These are phyloP conservation scores for Xenosphaeropsis pyriputrescens DNA, from an alignment of 2,329 filamentous ascomycete genomes.

Conservation along the genomic window DNA sequence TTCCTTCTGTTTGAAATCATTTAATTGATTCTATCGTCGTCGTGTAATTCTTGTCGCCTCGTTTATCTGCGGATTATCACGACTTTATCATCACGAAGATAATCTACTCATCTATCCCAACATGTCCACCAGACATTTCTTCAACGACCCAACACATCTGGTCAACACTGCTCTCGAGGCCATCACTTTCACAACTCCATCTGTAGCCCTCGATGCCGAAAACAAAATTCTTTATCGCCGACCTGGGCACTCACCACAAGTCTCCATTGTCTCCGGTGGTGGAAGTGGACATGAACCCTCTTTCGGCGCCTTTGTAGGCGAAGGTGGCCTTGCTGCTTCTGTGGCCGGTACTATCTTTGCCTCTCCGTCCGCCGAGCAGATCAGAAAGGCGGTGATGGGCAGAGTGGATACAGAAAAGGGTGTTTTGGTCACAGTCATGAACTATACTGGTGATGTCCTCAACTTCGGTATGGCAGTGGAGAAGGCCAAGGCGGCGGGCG, in stretches of 20 bases:
- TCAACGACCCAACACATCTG: constrained; percentile 68
- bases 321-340: constrained; percentile 64
- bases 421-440: constrained; percentile 86
- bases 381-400: constrained; percentile 59
- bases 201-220: constrained; percentile 58
- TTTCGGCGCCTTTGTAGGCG: constrained; percentile 74
- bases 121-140: constrained; percentile 67
- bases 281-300: constrained; percentile 84
- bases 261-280: constrained; percentile 77
- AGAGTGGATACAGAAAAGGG: constrained; percentile 59
- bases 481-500: constrained; percentile 69
- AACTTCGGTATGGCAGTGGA: constrained; percentile 92
- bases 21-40: no score
- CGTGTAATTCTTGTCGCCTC: no score
- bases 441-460: constrained; percentile 80
- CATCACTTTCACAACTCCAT: constrained; percentile 73
- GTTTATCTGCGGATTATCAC: no score
- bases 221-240: constrained; percentile 79
- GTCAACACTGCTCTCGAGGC: constrained; percentile 64
- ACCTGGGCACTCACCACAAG: constrained; percentile 40
- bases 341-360: constrained; percentile 84
- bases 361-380: constrained; percentile 67
- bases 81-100: no score
- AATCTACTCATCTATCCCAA: neutral
- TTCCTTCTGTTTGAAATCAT: no score